Evolutionary conservation across 305 asterid species (phyloP), one percentile per base, ranked within the genome.

Genomic region (Salvia sclarea): DNA sequence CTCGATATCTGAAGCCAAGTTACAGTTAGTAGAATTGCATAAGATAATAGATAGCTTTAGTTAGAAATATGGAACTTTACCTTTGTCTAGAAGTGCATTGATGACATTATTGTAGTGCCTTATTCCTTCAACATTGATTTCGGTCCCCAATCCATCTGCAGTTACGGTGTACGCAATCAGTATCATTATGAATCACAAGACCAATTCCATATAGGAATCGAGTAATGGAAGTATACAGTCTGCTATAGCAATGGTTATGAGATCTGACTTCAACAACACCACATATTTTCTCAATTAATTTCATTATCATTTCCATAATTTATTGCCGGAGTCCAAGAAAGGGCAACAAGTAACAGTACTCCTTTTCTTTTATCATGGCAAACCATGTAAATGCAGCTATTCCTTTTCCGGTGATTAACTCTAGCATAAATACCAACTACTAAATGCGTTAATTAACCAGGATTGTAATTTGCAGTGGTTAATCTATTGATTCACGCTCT

Each of bases 121-220:
- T 61, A 83, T 71, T 71, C 88, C 91, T 49, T 79, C 84, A 61
- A 55, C 41, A 70, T 83, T 85, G 37, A 81, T 59, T 62, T 76
- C 47, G 76, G 79, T 78, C 68, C 88, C 90, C 72, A 81, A 71
- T 68, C 90, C 90, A 68, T 80, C 90, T 85, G 80, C 73, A 78
- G 25, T 76, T 21, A 69, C 4, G 41, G 30, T 57, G 69, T 40
- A 65, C 55, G 43, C 61, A 56, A 58, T 38, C 40, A 53, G 37
- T 53, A 47, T 35, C 18, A 22, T 12, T 64, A 50, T 63, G 64
- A 33, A 28, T 28, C 43, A 57, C 12, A 7, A 13, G 22, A 30
- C 24, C 48, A 43, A 8, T 59, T 75, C 18, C 48, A 43, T n/a
- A 25, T 16, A 69, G 43, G 41, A 13, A 37, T 20, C 30, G 6